A percentile compares a stretch with the other conserved stretches of the same genome.
Conservation (phyloP, 768 basidiomycete genomes). For the Suillus subalutaceus region DNA sequence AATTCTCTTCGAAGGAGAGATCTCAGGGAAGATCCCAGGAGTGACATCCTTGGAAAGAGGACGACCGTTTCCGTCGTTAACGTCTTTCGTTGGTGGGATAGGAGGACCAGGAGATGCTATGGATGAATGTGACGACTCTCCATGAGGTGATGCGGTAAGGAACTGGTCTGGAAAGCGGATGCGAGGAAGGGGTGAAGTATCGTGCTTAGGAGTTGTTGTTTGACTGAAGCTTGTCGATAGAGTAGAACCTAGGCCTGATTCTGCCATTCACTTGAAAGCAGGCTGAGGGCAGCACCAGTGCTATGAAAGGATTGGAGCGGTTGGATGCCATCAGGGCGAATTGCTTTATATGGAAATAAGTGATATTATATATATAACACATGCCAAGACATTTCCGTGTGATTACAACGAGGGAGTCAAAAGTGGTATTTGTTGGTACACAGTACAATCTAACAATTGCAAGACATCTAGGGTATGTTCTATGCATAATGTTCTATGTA, state of each 20-base stretch:
- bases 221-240: conserved; percentile 24
- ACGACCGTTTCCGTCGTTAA: conserved; percentile 22
- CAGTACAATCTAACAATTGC: not conserved
- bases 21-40: conserved; percentile 7
- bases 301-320: conserved; percentile 4
- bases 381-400: conserved; percentile 5
- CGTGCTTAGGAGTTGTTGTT: conserved; percentile 16
- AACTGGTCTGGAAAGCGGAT: conserved; percentile 40
- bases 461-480: not conserved
- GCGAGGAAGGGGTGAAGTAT: conserved; percentile 26
- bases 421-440: not conserved
- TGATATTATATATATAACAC: not conserved
- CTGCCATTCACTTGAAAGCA: conserved; percentile 31
- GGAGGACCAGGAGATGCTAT: conserved; percentile 21
- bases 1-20: conserved; percentile 19
- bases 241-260: conserved; percentile 28
- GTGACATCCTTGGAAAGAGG: conserved; percentile 23
- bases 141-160: conserved; percentile 26
- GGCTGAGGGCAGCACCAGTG: not conserved
- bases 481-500: not conserved
- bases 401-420: conserved; percentile 12
- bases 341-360: conserved; percentile 1
- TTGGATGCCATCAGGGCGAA: not conserved
- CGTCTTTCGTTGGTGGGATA: conserved; percentile 17
- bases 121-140: conserved; percentile 36